phyloP scores from a whole-genome alignment of 1,284 basidiomycete species.

The Stereum hirsutum region DNA sequence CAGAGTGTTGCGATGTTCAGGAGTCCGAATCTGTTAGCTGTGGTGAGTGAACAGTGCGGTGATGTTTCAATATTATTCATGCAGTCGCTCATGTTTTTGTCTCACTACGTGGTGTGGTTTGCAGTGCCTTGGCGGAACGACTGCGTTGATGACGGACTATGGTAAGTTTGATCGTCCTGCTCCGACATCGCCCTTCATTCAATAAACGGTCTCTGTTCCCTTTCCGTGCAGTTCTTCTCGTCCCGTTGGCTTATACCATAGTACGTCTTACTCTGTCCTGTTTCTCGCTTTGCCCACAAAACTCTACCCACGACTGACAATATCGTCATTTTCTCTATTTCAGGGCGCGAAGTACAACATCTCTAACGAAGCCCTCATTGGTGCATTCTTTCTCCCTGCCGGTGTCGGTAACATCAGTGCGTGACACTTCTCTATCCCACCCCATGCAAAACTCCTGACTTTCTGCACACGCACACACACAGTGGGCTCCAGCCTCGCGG shows the following conservation, averaged over 20 bases:
- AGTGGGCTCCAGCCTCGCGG: constrained; percentile 47
- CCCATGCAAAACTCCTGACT: not conserved
- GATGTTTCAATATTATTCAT: not conserved
- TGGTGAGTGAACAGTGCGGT: constrained; percentile 45
- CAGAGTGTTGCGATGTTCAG: constrained; percentile 38
- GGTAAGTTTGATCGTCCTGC: constrained; percentile 22
- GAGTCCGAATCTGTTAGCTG: constrained; percentile 46
- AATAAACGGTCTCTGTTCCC: not conserved
- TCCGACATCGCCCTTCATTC: too few species aligned
- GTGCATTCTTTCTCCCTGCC: constrained; percentile 48
- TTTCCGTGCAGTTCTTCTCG: constrained; percentile 23
- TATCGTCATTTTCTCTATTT: not conserved
- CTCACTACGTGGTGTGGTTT: not conserved
- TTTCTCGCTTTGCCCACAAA: too few species aligned
- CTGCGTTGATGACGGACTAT: constrained; percentile 34
- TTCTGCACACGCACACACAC: not conserved
- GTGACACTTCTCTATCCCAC: constrained; percentile 9
- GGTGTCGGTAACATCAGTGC: constrained; percentile 54
- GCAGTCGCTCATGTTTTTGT: not conserved
- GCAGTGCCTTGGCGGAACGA: constrained; percentile 31
- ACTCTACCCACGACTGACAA: too few species aligned
- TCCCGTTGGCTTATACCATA: constrained; percentile 26
- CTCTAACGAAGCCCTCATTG: constrained; percentile 46
- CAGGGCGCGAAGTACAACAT: constrained; percentile 53
- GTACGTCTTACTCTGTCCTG: constrained; percentile 13